Percentiles rank a stretch among this genome's conserved stretches.
These are phyloP conservation scores for Xylaria longipes DNA, from an alignment of 495 filamentous ascomycete genomes.

Conservation along the genomic window DNA sequence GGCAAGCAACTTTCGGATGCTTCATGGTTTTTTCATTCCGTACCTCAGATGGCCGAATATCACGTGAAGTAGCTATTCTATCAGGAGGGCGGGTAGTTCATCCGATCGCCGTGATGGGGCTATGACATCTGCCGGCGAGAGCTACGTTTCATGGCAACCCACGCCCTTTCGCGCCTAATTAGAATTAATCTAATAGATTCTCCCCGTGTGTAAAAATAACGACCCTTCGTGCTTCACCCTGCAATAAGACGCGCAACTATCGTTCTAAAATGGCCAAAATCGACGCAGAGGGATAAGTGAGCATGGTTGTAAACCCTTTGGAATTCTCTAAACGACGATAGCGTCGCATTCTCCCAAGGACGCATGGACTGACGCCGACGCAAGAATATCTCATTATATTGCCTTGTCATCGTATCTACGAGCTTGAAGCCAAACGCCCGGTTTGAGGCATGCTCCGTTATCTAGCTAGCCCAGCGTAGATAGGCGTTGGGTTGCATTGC, in stretches of 20 bases:
- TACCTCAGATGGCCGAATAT: not conserved
- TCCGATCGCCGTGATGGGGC: not conserved
- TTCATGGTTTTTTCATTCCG: not conserved
- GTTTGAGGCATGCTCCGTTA: constrained; percentile 12
- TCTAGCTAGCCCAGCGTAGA: constrained; percentile 8
- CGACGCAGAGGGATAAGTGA: not conserved
- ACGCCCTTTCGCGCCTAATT: constrained; percentile 39
- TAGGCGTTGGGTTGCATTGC: not conserved
- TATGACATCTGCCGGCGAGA: constrained; percentile 33
- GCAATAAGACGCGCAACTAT: not conserved
- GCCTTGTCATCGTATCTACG: constrained; percentile 15
- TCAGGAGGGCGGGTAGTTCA: not conserved
- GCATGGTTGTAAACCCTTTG: not conserved
- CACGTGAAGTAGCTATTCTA: not conserved
- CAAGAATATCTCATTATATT: not conserved
- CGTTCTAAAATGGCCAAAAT: not conserved
- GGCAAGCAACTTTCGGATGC: not conserved
- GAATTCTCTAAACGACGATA: not conserved
- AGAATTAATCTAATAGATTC: constrained; percentile 34
- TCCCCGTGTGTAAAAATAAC: constrained; percentile 34
- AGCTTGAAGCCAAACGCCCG: constrained; percentile 8
- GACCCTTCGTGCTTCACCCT: constrained; percentile 24
- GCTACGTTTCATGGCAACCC: constrained; percentile 13
- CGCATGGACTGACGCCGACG: not conserved
- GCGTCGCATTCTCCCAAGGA: not conserved